Base-by-base conservation (phyloP, 1,284 basidiomycete genomes). In the Ganoderma multipileum region DNA sequence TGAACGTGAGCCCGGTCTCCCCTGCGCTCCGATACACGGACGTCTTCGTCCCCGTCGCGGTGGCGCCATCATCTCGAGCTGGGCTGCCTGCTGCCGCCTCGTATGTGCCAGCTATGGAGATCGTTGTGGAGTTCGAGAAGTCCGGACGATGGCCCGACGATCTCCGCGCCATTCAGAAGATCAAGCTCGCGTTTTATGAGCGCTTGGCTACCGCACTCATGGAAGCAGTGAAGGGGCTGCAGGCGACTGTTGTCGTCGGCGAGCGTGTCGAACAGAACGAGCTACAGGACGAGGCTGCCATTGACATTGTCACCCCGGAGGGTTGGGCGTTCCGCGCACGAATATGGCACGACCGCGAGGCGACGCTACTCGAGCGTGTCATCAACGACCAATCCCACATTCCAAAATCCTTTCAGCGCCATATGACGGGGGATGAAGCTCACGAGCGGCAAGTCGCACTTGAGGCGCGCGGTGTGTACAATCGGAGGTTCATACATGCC, bases 91-190 rank as follows among this genome's bases (percentile, higher is more conserved):
- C 78, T 23, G 86, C 88, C 71, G 86, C 94, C 65, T 86, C 89
- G 42, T 93, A 91, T 76, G 77, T 91, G 12, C 87, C 91, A 0
- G 84, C 87, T 2, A 93, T 96, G 73, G 88, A 93, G 23, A 81
- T 95, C 62, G 79, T 95, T 30, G 79, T 98, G 50, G 93, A 96
- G 79, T 97, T 98, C 75, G 96, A 98, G 80, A 92, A 91, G 69
- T 97, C 95, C 0, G 91, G 92, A 0, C 88, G 89, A 72, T 99
- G 98, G 98, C 98, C 98, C 0, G 96, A 99, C 76, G 96, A 99
- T 75, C 86, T 99, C 1, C 86, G 85, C 20, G 96, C 96, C 0
- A 93, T 99, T 59, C 97, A 98, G 80, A 96, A 95, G 74, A 94
- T 97, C 82, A 99, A 99, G 81, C 85, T 98, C 2, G 97, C 97